phyloP scores from a whole-genome alignment of 257 asterid species.

The Solanum piurae region DNA sequence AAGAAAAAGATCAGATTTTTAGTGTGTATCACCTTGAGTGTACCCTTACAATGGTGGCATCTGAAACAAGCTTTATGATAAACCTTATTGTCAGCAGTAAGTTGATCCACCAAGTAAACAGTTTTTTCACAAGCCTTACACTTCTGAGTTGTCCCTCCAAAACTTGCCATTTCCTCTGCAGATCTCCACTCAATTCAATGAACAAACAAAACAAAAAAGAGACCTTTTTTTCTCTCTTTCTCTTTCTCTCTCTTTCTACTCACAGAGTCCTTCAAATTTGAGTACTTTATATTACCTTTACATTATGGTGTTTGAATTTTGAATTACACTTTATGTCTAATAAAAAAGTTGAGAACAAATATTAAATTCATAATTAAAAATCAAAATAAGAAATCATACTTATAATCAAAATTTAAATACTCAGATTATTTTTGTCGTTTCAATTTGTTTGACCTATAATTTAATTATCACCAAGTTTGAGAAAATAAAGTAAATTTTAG shows the following conservation, averaged over 20 bases:
- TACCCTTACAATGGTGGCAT: constrained; percentile 69
- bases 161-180: constrained; percentile 28
- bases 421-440: no score
- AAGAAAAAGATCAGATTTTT: background rate
- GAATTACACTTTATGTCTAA: background rate
- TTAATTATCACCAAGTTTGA: background rate
- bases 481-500: background rate
- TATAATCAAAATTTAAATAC: background rate
- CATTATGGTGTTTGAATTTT: background rate
- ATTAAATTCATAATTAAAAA: background rate
- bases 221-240: background rate
- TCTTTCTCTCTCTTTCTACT: constrained; percentile 1
- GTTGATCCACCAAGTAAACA: constrained; percentile 63
- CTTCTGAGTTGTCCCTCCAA: constrained; percentile 64
- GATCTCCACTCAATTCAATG: background rate
- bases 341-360: background rate
- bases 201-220: background rate
- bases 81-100: constrained; percentile 47
- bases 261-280: background rate
- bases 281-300: background rate
- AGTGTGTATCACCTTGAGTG: constrained; percentile 42
- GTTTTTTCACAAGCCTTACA: constrained; percentile 70
- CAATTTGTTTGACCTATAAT: no score
- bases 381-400: background rate
- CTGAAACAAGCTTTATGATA: constrained; percentile 73